Conservation (phyloP, 2,329 filamentous ascomycete species). For the Neonectria hederae region DNA sequence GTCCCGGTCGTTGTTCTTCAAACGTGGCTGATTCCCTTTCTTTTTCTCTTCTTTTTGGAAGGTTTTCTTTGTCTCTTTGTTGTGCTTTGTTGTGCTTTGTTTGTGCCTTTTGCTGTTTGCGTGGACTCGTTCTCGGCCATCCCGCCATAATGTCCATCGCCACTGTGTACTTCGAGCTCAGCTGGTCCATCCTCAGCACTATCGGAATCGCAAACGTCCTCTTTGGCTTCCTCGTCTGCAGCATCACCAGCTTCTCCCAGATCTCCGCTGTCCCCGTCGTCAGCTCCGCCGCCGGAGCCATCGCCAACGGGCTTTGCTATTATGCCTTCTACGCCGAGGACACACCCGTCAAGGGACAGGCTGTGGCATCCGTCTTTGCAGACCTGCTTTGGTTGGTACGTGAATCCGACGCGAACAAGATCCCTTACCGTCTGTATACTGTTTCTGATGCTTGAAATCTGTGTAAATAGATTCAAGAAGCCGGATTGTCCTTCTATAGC, state of each 20-base stretch:
- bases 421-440: not conserved
- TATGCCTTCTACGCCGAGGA: constrained; percentile 51
- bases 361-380: constrained; percentile 50
- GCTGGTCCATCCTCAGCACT: constrained; percentile 57
- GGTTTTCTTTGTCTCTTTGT: not conserved
- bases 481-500: constrained; percentile 57
- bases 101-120: not conserved
- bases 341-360: constrained; percentile 37
- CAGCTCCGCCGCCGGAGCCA: constrained; percentile 48
- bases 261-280: constrained; percentile 53
- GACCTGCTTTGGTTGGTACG: constrained; percentile 54
- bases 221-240: constrained; percentile 50
- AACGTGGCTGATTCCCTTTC: not conserved
- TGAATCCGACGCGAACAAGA: not conserved
- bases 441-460: not conserved
- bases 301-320: constrained; percentile 56
- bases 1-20: no score
- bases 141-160: not conserved
- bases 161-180: constrained; percentile 51
- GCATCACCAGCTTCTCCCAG: constrained; percentile 51
- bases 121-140: not conserved
- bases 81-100: no score
- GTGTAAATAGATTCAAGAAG: constrained; percentile 53
- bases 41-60: not conserved
- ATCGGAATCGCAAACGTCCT: constrained; percentile 53